Percentiles rank a stretch among this genome's conserved stretches.
Evolutionary conservation across 2,329 filamentous ascomycete genomes (phyloP).

Genomic region (Nothopassalora personata): DNA sequence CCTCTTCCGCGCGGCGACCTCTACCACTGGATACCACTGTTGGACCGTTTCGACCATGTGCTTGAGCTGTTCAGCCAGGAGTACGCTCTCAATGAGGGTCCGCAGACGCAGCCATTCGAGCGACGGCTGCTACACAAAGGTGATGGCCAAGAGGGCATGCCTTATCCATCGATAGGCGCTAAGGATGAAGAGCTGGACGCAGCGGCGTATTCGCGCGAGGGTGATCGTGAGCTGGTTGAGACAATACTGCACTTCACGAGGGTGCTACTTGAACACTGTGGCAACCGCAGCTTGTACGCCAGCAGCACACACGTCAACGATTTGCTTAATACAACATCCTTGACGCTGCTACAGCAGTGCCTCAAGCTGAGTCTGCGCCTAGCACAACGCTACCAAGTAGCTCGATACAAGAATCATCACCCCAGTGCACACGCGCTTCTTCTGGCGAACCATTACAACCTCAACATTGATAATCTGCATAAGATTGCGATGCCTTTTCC

Average conservation of each 20-base stretch:
- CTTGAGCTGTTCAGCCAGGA: slow-evolving; percentile 73
- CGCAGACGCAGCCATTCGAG: slow-evolving; percentile 72
- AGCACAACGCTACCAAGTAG: slow-evolving; percentile 87
- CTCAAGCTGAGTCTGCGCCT: slow-evolving; percentile 78
- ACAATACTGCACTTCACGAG: slow-evolving; percentile 78
- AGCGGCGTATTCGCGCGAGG: slow-evolving; percentile 63
- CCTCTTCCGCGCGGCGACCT: slow-evolving; percentile 91
- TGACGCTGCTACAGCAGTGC: slow-evolving; percentile 70
- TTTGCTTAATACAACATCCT: slow-evolving; percentile 79
- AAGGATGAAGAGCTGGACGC: slow-evolving; percentile 28
- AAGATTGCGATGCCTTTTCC: slow-evolving; percentile 74
- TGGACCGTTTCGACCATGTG: slow-evolving; percentile 90
- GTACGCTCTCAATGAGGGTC: slow-evolving; percentile 74
- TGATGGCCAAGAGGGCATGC: slow-evolving; percentile 45
- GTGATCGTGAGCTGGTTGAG: slow-evolving; percentile 75
- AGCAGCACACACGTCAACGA: slow-evolving; percentile 88
- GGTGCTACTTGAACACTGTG: slow-evolving; percentile 86
- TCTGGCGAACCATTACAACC: slow-evolving; percentile 74
- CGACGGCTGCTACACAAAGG: slow-evolving; percentile 59
- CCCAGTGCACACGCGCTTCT: slow-evolving; percentile 60
- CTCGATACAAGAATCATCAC: slow-evolving; percentile 61
- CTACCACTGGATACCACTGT: slow-evolving; percentile 93
- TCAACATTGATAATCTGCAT: slow-evolving; percentile 71
- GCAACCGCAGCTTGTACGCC: slow-evolving; percentile 91
- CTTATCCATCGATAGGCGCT: slow-evolving; percentile 22